Percentiles rank a stretch among this genome's conserved stretches.
These are phyloP conservation scores for Radiomyces spectabilis DNA, from an alignment of 192 early-diverging fungal genomes.

Conservation along the genomic window DNA sequence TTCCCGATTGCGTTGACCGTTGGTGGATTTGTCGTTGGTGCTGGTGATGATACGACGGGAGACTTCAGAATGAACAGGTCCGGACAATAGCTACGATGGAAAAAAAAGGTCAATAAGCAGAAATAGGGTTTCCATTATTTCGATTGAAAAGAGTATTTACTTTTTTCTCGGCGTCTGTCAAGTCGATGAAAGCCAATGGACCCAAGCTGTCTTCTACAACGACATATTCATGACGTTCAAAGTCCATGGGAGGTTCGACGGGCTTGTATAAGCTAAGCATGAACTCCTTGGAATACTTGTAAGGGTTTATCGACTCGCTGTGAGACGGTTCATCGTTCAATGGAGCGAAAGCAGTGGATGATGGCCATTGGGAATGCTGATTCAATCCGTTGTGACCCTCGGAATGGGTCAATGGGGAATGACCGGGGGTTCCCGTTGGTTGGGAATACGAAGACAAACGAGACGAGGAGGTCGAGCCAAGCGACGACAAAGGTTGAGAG, in stretches of 20 bases:
- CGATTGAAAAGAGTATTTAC: slow-evolving; percentile 13
- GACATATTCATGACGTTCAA: slow-evolving; percentile 61
- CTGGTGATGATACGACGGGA: not conserved
- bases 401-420: too few relatives aligned
- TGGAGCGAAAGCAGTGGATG: not conserved
- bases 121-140: not conserved
- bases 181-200: slow-evolving; percentile 50
- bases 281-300: slow-evolving; percentile 65
- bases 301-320: slow-evolving; percentile 41
- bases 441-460: too few relatives aligned
- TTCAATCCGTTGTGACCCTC: too few relatives aligned
- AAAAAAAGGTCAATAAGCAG: not conserved
- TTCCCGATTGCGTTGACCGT: too few relatives aligned
- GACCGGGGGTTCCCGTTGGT: too few relatives aligned
- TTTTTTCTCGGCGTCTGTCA: slow-evolving; percentile 59
- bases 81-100: slow-evolving; percentile 4
- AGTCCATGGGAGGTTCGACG: slow-evolving; percentile 46
- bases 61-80: slow-evolving; percentile 10
- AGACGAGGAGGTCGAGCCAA: too few relatives aligned
- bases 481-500: too few relatives aligned
- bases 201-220: slow-evolving; percentile 48
- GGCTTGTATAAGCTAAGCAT: slow-evolving; percentile 68
- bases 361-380: not conserved
- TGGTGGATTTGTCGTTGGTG: too few relatives aligned
- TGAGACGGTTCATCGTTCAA: slow-evolving; percentile 11